A percentile compares a stretch with the other conserved stretches of the same genome.
phyloP scores from a whole-genome alignment of 208 protist genomes.

The Acanthamoeba lenticulata region DNA sequence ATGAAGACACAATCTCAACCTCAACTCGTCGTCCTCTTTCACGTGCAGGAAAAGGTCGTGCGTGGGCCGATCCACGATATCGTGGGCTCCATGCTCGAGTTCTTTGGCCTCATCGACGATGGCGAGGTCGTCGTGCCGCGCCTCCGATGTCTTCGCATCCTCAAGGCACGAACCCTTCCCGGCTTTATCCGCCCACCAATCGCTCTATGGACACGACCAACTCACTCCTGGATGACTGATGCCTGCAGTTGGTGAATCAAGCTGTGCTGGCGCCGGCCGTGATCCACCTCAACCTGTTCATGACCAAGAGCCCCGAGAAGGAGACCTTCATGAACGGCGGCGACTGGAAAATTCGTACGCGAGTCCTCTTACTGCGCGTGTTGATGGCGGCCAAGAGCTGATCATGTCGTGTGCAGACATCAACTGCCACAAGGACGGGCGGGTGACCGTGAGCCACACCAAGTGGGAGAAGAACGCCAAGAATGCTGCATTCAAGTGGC shows the following conservation, averaged over 20 bases:
- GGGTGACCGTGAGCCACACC: background rate
- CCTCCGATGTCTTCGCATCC: background rate
- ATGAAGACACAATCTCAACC: no score
- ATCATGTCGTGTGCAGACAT: background rate
- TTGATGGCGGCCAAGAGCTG: no score
- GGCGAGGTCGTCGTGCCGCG: background rate
- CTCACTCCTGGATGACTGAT: no score
- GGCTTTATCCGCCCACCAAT: no score
- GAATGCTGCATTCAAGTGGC: background rate
- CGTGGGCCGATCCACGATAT: background rate
- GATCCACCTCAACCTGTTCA: background rate
- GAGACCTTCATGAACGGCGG: background rate
- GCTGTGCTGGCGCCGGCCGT: background rate
- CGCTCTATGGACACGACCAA: no score
- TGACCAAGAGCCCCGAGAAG: background rate
- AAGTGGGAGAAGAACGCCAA: conserved; percentile 3
- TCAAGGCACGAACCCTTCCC: no score
- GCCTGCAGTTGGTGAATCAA: background rate
- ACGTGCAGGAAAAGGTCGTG: background rate
- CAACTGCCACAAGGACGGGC: background rate
- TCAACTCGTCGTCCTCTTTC: background rate
- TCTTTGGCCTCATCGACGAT: background rate
- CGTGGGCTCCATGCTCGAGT: background rate
- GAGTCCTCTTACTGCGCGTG: no score
- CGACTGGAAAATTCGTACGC: background rate